These are phyloP conservation scores for Actinomucor elegans DNA, from an alignment of 371 early-diverging fungal species.

Conservation along the genomic window DNA sequence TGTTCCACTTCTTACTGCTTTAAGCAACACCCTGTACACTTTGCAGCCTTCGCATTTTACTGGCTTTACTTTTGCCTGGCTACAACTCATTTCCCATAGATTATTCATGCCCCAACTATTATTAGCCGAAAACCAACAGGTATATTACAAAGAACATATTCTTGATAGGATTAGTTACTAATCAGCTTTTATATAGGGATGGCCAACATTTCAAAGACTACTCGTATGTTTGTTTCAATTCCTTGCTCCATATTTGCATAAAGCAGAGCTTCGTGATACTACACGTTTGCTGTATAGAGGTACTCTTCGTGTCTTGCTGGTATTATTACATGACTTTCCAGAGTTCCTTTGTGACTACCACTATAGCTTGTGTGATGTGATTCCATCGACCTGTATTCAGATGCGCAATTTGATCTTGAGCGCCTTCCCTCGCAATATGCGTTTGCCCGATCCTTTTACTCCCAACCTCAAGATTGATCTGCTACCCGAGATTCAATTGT, in stretches of 20 bases:
- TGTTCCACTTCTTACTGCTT: slow-evolving; percentile 66
- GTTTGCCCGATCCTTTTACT: slow-evolving; percentile 95
- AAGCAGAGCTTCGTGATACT: slow-evolving; percentile 69
- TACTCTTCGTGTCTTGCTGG: slow-evolving; percentile 84
- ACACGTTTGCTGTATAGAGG: slow-evolving; percentile 88
- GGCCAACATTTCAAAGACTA: slow-evolving; percentile 85
- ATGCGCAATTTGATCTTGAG: slow-evolving; percentile 92
- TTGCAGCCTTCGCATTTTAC: slow-evolving; percentile 88
- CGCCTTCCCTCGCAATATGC: slow-evolving; percentile 94
- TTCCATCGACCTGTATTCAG: slow-evolving; percentile 93
- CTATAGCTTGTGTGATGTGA: slow-evolving; percentile 87
- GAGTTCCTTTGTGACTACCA: slow-evolving; percentile 95
- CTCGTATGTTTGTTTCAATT: slow-evolving; percentile 83
- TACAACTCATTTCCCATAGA: slow-evolving; percentile 89
- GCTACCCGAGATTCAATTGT: slow-evolving; percentile 79
- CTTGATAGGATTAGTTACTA: too few species aligned
- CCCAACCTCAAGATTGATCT: slow-evolving; percentile 91
- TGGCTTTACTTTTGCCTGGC: slow-evolving; percentile 96
- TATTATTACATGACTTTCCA: slow-evolving; percentile 96
- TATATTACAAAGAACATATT: too few species aligned
- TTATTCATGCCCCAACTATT: slow-evolving; percentile 89
- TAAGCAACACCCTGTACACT: slow-evolving; percentile 81
- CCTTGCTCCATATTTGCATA: slow-evolving; percentile 78
- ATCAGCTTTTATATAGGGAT: slow-evolving; percentile 62
- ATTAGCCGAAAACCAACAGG: slow-evolving; percentile 67